Percentiles rank a stretch among this genome's conserved stretches.
phyloP scores from a whole-genome alignment of 305 asterid genomes.

The Solanum hybrid region DNA sequence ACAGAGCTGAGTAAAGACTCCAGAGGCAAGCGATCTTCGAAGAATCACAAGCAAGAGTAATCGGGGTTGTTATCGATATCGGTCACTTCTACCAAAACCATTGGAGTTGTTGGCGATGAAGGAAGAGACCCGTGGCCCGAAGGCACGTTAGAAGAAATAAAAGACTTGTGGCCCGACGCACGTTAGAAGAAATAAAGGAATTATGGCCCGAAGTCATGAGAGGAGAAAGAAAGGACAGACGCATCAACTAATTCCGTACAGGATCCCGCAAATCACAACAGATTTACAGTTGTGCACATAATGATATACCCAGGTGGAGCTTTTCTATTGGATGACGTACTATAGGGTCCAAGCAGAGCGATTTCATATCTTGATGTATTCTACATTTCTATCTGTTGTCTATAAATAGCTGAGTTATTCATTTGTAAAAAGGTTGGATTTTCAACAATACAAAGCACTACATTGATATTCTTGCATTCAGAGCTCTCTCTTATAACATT shows the following conservation, averaged over 20 bases:
- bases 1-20: background rate
- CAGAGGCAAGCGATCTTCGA: background rate
- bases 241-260: background rate
- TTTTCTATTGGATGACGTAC: background rate
- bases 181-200: background rate
- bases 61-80: background rate
- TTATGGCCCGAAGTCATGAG: background rate
- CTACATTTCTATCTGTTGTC: background rate
- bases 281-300: background rate
- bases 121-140: background rate
- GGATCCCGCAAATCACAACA: background rate
- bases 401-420: background rate
- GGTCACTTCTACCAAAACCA: background rate
- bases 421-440: background rate
- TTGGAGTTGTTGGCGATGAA: background rate
- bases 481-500: background rate
- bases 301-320: background rate
- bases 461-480: background rate
- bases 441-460: background rate
- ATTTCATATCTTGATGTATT: background rate
- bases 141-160: background rate
- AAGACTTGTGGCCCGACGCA: background rate
- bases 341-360: background rate
- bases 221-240: background rate
- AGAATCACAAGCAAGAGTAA: background rate